Evolutionary conservation across 352 stramenopile species (phyloP).

Genomic region (Globisporangium cederbergense): DNA sequence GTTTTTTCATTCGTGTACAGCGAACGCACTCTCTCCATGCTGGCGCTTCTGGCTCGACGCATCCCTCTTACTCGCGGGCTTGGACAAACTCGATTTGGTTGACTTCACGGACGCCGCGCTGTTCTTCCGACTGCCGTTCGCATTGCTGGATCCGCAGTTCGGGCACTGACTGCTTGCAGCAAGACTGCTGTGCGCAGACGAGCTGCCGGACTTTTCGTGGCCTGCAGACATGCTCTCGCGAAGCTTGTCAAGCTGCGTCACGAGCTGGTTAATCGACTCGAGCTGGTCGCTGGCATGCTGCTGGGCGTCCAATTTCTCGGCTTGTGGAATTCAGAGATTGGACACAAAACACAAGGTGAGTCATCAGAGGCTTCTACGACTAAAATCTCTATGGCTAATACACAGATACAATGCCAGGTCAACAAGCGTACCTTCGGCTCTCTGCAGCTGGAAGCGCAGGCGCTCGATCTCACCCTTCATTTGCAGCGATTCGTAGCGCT

Average conservation of each 20-base stretch:
- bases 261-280: conserved; percentile 81
- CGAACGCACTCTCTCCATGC: conserved; percentile 29
- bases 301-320: conserved; percentile 71
- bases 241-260: conserved; percentile 70
- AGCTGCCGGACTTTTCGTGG: background rate
- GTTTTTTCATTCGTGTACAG: background rate
- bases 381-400: background rate
- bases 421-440: conserved; percentile 48
- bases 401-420: background rate
- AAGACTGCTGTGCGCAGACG: background rate
- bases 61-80: conserved; percentile 22
- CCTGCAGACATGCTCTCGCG: conserved; percentile 30
- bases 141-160: conserved; percentile 25
- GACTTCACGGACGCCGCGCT: conserved; percentile 19
- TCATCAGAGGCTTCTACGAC: background rate
- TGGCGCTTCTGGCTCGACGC: conserved; percentile 18
- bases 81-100: conserved; percentile 20
- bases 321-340: conserved; percentile 22
- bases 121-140: conserved; percentile 12
- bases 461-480: conserved; percentile 81
- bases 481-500: conserved; percentile 65
- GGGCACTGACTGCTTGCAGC: conserved; percentile 28
- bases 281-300: conserved; percentile 72
- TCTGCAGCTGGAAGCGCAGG: conserved; percentile 67
- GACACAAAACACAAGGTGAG: background rate